A percentile compares a stretch with the other conserved stretches of the same genome.
These are phyloP conservation scores for Drechmeria coniospora DNA, from an alignment of 2,329 filamentous ascomycete genomes.

Conservation along the genomic window DNA sequence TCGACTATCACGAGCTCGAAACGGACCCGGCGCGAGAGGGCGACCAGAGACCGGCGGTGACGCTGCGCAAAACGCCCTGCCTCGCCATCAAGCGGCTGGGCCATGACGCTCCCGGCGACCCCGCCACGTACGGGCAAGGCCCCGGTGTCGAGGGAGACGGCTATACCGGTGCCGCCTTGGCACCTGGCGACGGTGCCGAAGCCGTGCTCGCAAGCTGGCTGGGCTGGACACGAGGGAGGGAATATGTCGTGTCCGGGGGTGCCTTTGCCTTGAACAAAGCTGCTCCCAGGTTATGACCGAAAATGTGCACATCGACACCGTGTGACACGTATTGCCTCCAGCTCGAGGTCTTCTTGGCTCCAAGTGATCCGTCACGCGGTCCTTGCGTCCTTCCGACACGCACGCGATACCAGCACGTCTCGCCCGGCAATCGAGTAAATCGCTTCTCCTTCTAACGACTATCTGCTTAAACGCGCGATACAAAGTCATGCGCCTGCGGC, in stretches of 20 bases:
- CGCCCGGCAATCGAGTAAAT: too few species aligned
- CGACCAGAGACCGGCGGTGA: conserved; percentile 57
- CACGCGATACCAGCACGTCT: too few species aligned
- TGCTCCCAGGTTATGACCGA: conserved; percentile 17
- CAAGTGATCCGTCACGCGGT: too few species aligned
- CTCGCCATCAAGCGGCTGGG: conserved; percentile 38
- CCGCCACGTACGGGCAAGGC: conserved; percentile 43
- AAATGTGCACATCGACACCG: too few species aligned
- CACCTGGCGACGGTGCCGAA: conserved; percentile 58
- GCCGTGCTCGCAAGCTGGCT: conserved; percentile 55
- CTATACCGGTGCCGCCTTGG: conserved; percentile 45
- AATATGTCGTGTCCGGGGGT: conserved; percentile 53
- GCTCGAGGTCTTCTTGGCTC: too few species aligned
- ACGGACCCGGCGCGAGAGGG: conserved; percentile 32
- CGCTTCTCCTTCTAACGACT: too few species aligned
- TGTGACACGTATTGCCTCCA: too few species aligned
- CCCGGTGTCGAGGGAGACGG: conserved; percentile 49
- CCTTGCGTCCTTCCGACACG: too few species aligned
- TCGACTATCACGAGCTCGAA: conserved; percentile 60
- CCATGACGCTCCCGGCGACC: conserved; percentile 13
- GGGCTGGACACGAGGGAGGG: conserved; percentile 56
- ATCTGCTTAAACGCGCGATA: too few species aligned
- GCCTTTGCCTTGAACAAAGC: conserved; percentile 34
- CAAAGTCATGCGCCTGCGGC: too few species aligned
- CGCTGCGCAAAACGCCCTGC: conserved; percentile 53